Conservation (phyloP, 352 stramenopile species). For the Phytopythium oedochilum region DNA sequence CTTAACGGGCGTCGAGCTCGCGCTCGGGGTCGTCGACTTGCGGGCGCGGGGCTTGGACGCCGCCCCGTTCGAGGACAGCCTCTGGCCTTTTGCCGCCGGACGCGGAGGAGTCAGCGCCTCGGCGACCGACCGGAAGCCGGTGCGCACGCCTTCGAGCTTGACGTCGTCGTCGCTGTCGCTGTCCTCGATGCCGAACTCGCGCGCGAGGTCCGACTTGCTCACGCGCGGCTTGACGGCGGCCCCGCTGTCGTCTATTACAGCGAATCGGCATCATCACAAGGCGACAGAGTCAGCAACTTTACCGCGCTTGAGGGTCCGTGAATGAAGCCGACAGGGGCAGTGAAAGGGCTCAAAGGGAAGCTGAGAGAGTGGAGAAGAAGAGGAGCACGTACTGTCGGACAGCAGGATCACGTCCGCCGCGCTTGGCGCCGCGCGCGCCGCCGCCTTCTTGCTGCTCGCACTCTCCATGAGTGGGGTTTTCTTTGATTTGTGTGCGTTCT, state of each 20-base stretch:
- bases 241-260: background rate
- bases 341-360: background rate
- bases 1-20: slow-evolving; percentile 6
- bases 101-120: background rate
- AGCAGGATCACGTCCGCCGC: slow-evolving; percentile 1
- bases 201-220: slow-evolving; percentile 4
- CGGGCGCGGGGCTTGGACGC: background rate
- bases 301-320: background rate
- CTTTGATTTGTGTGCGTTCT: background rate
- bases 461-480: background rate
- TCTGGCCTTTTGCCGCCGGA: background rate
- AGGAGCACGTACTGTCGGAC: background rate
- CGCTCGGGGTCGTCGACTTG: background rate
- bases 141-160: slow-evolving; percentile 8
- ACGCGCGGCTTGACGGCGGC: background rate
- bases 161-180: slow-evolving; percentile 21
- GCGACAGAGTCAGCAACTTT: background rate
- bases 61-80: slow-evolving; percentile 6
- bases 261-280: too few species aligned
- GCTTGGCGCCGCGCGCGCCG: background rate
- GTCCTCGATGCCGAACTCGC: slow-evolving; percentile 12
- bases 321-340: background rate
- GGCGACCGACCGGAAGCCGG: background rate
- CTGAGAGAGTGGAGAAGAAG: background rate
- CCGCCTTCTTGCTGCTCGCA: background rate